phyloP scores from a whole-genome alignment of 2,329 filamentous ascomycete genomes.

The Cercospora janseana region DNA sequence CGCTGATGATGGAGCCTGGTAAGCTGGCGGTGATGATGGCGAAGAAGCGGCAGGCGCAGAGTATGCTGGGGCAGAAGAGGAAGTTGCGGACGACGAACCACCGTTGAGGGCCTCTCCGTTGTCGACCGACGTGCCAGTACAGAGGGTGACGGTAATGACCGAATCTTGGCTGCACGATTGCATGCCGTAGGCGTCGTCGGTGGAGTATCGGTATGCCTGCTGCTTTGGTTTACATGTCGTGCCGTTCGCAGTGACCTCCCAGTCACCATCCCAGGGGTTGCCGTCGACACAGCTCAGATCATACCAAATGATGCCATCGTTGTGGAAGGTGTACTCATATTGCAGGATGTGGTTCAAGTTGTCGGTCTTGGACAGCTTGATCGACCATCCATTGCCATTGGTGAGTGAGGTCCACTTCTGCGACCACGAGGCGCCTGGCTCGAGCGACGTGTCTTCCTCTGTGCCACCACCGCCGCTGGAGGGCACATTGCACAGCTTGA shows the following conservation, averaged over 20 bases:
- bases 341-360: constrained; percentile 35
- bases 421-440: constrained; percentile 31
- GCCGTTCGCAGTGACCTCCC: constrained; percentile 37
- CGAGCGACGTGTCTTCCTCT: constrained; percentile 29
- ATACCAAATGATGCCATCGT: constrained; percentile 41
- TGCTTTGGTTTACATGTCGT: constrained; percentile 33
- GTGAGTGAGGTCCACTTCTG: constrained; percentile 38
- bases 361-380: constrained; percentile 40
- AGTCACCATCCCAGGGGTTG: constrained; percentile 40
- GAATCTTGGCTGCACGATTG: constrained; percentile 37
- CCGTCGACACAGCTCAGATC: constrained; percentile 41
- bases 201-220: constrained; percentile 40
- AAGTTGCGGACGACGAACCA: constrained; percentile 14
- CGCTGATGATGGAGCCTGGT: constrained; percentile 15
- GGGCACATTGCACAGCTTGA: constrained; percentile 36
- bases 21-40: constrained; percentile 13
- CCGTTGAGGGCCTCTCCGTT: constrained; percentile 7
- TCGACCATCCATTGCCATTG: constrained; percentile 40
- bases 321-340: constrained; percentile 42
- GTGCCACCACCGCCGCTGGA: constrained; percentile 31
- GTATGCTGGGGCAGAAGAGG: constrained; percentile 12
- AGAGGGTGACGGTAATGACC: constrained; percentile 40
- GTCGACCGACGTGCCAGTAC: constrained; percentile 32
- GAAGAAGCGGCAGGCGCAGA: constrained; percentile 6
- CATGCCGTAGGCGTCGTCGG: constrained; percentile 42